phyloP scores from a whole-genome alignment of 345 rosid genomes.

The Eucalyptus tenuipes region DNA sequence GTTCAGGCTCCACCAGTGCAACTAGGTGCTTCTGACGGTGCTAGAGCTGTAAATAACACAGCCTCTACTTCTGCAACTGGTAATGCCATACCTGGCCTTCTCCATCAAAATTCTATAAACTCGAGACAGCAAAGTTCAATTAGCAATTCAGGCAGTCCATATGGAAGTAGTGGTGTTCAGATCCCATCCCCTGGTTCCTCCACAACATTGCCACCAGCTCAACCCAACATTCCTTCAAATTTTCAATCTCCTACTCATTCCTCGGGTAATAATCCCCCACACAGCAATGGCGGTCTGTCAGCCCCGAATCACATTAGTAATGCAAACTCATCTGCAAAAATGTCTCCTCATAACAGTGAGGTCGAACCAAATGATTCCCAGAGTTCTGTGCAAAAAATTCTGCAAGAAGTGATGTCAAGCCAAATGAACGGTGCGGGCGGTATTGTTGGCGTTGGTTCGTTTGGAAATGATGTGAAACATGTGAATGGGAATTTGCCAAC shows the following conservation, averaged over 20 bases:
- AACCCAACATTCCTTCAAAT: slow-evolving; percentile 44
- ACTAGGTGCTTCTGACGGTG: slow-evolving; percentile 29
- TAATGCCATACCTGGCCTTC: slow-evolving; percentile 72
- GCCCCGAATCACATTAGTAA: slow-evolving; percentile 46
- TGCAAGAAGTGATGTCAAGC: slow-evolving; percentile 62
- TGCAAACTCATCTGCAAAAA: slow-evolving; percentile 44
- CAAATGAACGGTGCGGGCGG: slow-evolving; percentile 42
- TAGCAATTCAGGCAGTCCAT: slow-evolving; percentile 54
- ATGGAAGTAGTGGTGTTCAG: slow-evolving; percentile 67
- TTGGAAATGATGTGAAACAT: slow-evolving; percentile 46
- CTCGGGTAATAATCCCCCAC: slow-evolving; percentile 37
- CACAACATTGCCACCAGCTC: slow-evolving; percentile 50
- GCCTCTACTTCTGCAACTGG: slow-evolving; percentile 55
- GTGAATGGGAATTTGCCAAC: slow-evolving; percentile 36
- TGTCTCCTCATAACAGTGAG: slow-evolving; percentile 48
- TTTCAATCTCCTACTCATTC: slow-evolving; percentile 72
- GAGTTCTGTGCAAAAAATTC: slow-evolving; percentile 81
- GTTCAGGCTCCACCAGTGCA: slow-evolving; percentile 38
- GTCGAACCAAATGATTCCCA: slow-evolving; percentile 53
- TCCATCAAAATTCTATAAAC: slow-evolving; percentile 88
- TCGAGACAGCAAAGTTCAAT: slow-evolving; percentile 64
- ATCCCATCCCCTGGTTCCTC: slow-evolving; percentile 77
- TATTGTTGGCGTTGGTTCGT: slow-evolving; percentile 43
- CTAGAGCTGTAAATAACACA: slow-evolving; percentile 39
- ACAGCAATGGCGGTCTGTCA: slow-evolving; percentile 36